phyloP scores from a whole-genome alignment of 2,329 filamentous ascomycete species.

The Bipolaris gigantea region DNA sequence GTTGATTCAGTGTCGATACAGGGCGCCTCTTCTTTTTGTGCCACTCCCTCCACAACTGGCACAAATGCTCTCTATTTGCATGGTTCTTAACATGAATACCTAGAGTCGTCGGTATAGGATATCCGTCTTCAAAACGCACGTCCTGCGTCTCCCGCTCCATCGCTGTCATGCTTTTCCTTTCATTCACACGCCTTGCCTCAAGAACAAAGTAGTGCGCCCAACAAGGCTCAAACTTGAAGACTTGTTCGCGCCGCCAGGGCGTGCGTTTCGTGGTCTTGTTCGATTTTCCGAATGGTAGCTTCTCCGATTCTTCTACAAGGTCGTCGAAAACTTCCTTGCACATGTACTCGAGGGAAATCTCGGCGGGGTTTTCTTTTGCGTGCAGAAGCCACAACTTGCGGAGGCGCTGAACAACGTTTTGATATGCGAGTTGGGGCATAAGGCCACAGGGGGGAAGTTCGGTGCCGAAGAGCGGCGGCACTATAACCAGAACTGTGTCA shows the following conservation, averaged over 20 bases:
- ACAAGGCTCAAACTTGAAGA: slow-evolving; percentile 26
- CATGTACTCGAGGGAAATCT: slow-evolving; percentile 7
- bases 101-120: slow-evolving; percentile 19
- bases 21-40: slow-evolving; percentile 19
- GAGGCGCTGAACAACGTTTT: slow-evolving; percentile 23
- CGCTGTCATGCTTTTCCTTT: slow-evolving; percentile 15
- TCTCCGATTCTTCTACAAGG: slow-evolving; percentile 10
- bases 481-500: slow-evolving; percentile 16
- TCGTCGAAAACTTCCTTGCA: slow-evolving; percentile 14
- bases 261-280: slow-evolving; percentile 9
- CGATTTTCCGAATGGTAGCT: slow-evolving; percentile 1
- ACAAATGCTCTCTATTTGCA: slow-evolving; percentile 1
- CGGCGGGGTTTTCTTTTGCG: neutral
- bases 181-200: slow-evolving; percentile 18
- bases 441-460: slow-evolving; percentile 29
- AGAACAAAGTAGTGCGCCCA: slow-evolving; percentile 32
- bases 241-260: slow-evolving; percentile 27
- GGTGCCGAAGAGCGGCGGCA: slow-evolving; percentile 29
- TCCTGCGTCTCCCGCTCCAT: slow-evolving; percentile 15
- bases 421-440: slow-evolving; percentile 29
- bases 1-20: neutral
- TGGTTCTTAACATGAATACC: neutral
- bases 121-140: slow-evolving; percentile 6
- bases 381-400: slow-evolving; percentile 23
- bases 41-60: slow-evolving; percentile 26